These are phyloP conservation scores for Scutellaria baicalensis DNA, from an alignment of 257 asterid genomes.

Conservation along the genomic window DNA sequence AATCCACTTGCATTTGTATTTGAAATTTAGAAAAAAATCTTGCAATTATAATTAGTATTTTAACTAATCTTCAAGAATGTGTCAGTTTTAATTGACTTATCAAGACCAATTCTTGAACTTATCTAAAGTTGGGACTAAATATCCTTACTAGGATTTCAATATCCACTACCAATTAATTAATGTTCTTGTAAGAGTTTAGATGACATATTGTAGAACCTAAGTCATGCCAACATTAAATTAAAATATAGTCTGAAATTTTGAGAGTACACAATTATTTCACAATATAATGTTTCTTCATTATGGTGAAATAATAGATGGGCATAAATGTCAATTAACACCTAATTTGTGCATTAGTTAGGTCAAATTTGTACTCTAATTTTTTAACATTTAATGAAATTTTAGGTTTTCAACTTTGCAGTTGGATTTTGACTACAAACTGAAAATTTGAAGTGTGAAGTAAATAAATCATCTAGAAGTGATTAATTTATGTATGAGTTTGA, in stretches of 20 bases:
- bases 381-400: background rate
- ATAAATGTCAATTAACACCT: background rate
- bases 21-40: background rate
- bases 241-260: background rate
- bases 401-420: slow-evolving; percentile 4
- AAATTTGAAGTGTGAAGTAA: background rate
- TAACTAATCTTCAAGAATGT: background rate
- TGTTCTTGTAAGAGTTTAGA: too few relatives aligned
- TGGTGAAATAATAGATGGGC: background rate
- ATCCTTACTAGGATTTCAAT: background rate
- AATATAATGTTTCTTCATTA: background rate
- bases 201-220: background rate
- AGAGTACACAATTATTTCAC: background rate
- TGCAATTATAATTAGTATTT: background rate
- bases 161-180: background rate
- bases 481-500: too few relatives aligned
- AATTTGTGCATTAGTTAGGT: background rate
- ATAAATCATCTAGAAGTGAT: background rate
- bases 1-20: background rate
- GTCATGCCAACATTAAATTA: background rate
- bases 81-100: background rate
- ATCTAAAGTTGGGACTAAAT: background rate
- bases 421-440: background rate
- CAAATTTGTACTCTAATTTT: background rate
- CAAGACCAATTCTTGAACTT: background rate